phyloP scores from a whole-genome alignment of 768 basidiomycete genomes.

The Boletus vermiculosoides region DNA sequence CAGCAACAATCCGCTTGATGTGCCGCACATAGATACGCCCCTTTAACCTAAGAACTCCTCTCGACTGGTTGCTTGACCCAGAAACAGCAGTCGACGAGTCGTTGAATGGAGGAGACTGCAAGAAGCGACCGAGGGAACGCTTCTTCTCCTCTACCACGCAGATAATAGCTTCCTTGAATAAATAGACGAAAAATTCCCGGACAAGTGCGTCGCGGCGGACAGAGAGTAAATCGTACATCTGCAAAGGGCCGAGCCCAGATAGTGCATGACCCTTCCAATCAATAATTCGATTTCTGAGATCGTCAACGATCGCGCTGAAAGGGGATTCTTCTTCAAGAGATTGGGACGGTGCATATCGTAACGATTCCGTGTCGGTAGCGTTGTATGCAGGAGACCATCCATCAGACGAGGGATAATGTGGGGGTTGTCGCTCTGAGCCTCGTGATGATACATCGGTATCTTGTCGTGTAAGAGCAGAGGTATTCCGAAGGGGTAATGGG shows the following conservation, averaged over 20 bases:
- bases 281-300: constrained; percentile 84
- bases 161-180: constrained; percentile 97
- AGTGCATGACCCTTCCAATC: constrained; percentile 96
- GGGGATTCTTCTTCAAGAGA: constrained; percentile 63
- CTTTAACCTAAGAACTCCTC: constrained; percentile 84
- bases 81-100: constrained; percentile 47
- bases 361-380: constrained; percentile 32
- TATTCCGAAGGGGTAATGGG: constrained; percentile 37
- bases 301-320: constrained; percentile 82
- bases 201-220: constrained; percentile 88
- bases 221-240: constrained; percentile 89
- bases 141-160: constrained; percentile 98
- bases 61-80: constrained; percentile 31
- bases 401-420: constrained; percentile 20
- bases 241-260: constrained; percentile 83
- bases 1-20: constrained; percentile 85
- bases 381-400: constrained; percentile 28
- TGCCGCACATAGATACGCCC: constrained; percentile 95
- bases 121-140: constrained; percentile 69
- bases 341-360: constrained; percentile 28
- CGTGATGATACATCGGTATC: constrained; percentile 23
- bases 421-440: constrained; percentile 16
- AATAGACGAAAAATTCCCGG: constrained; percentile 93
- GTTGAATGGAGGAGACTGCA: constrained; percentile 60
- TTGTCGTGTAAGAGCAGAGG: constrained; percentile 18